Evolutionary conservation across 1,284 basidiomycete genomes (phyloP).

Genomic region (Cryptococcus sp.): DNA sequence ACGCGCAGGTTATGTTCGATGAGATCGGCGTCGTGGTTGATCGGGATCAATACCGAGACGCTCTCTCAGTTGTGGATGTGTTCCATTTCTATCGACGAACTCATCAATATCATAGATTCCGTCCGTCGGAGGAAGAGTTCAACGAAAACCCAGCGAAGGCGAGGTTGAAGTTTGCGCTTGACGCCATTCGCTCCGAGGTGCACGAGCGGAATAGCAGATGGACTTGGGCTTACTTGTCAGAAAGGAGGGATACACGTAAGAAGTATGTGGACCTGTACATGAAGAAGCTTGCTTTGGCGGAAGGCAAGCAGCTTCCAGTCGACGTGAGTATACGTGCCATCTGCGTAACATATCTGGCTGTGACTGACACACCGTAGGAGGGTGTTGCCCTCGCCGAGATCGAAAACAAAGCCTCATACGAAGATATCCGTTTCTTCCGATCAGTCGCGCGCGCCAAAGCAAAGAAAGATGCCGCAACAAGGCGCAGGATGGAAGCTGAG

Average conservation of each 20-base stretch:
- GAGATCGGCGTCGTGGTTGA: slow-evolving; percentile 93
- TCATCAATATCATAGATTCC: slow-evolving; percentile 82
- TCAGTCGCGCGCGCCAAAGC: slow-evolving; percentile 90
- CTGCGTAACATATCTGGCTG: slow-evolving; percentile 2
- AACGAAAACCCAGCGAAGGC: slow-evolving; percentile 68
- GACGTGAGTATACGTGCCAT: slow-evolving; percentile 50
- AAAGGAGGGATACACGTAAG: slow-evolving; percentile 82
- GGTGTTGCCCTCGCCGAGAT: slow-evolving; percentile 63
- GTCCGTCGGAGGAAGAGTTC: slow-evolving; percentile 67
- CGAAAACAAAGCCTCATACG: slow-evolving; percentile 84
- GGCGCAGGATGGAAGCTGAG: slow-evolving; percentile 70
- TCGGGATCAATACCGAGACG: slow-evolving; percentile 93
- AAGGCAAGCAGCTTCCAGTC: slow-evolving; percentile 55
- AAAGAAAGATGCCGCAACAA: slow-evolving; percentile 76
- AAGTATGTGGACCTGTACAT: slow-evolving; percentile 79
- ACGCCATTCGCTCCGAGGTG: slow-evolving; percentile 81
- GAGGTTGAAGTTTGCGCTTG: slow-evolving; percentile 76
- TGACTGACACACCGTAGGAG: slow-evolving; percentile 59
- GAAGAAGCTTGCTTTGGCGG: slow-evolving; percentile 62
- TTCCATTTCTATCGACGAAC: slow-evolving; percentile 95
- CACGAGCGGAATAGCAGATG: slow-evolving; percentile 81
- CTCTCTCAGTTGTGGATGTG: slow-evolving; percentile 91
- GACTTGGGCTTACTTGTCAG: slow-evolving; percentile 89
- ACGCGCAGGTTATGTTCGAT: slow-evolving; percentile 87
- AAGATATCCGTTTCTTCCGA: slow-evolving; percentile 96